Evolutionary conservation across 2,329 filamentous ascomycete species (phyloP).

Genomic region (Beauveria scarabaeidicola): DNA sequence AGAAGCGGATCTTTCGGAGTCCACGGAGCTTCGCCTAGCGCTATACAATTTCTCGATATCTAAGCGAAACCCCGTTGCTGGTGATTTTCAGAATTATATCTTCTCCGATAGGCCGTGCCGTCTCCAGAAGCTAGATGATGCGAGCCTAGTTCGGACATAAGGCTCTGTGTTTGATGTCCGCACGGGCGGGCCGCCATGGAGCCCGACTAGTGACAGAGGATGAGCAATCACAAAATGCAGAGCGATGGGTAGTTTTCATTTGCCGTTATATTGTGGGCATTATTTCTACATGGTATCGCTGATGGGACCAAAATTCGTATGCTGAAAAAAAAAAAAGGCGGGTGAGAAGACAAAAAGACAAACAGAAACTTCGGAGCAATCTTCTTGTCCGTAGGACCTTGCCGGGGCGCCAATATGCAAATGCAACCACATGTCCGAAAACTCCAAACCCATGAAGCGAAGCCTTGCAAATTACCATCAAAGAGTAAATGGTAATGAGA

Average conservation of each 20-base stretch:
- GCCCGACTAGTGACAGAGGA: neutral
- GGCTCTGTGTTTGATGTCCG: neutral
- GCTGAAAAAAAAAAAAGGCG: neutral
- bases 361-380: conserved; percentile 2
- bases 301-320: neutral
- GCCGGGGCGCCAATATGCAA: conserved; percentile 8
- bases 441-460: conserved; percentile 5
- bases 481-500: neutral
- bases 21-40: neutral
- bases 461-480: neutral
- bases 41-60: neutral
- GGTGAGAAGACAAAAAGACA: neutral
- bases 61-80: neutral
- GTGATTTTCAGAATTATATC: neutral
- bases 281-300: conserved; percentile 7
- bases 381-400: conserved; percentile 6
- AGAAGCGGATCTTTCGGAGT: neutral
- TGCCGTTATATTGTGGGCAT: neutral
- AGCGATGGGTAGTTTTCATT: neutral
- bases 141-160: neutral
- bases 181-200: neutral
- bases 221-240: neutral
- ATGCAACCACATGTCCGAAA: conserved; percentile 3
- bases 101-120: neutral
- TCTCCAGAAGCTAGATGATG: too few species aligned